These are phyloP conservation scores for Aspergillus taichungensis DNA, from an alignment of 495 filamentous ascomycete species.

Conservation along the genomic window DNA sequence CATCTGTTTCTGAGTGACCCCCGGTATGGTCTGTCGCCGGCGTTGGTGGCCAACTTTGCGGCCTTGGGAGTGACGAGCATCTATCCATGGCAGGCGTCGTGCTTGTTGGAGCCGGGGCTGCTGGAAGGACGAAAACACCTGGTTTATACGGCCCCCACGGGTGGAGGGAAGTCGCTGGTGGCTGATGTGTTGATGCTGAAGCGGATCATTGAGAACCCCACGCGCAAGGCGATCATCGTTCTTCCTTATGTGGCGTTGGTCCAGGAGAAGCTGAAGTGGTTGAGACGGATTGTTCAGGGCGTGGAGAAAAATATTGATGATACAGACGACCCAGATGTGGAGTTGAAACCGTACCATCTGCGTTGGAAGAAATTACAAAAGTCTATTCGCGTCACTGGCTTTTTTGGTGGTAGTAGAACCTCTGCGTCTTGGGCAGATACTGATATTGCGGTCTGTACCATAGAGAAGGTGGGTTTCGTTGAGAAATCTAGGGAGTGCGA, in stretches of 20 bases:
- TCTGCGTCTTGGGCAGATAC: conserved; percentile 62
- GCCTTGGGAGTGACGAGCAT: conserved; percentile 57
- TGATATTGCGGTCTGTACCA: conserved; percentile 74
- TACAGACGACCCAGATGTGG: conserved; percentile 13
- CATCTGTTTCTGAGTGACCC: conserved; percentile 54
- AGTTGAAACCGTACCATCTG: conserved; percentile 13
- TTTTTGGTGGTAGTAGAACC: conserved; percentile 63
- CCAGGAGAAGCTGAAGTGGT: conserved; percentile 73
- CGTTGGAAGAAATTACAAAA: conserved; percentile 27
- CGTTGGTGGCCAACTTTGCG: conserved; percentile 57
- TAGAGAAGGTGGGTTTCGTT: conserved; percentile 58
- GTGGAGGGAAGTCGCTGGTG: conserved; percentile 73
- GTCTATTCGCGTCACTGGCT: conserved; percentile 57
- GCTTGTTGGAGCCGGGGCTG: conserved; percentile 59
- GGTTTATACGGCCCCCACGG: conserved; percentile 79
- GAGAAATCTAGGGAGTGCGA: not conserved
- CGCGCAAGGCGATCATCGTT: conserved; percentile 66
- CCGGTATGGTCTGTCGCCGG: conserved; percentile 52
- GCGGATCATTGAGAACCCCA: conserved; percentile 54
- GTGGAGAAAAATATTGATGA: conserved; percentile 42
- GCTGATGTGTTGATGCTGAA: conserved; percentile 71
- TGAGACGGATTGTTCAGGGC: conserved; percentile 58
- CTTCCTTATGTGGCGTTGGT: conserved; percentile 77
- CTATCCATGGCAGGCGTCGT: conserved; percentile 80
- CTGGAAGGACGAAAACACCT: conserved; percentile 59